Percentiles rank a stretch among this genome's conserved stretches.
Evolutionary conservation across 306 rosid genomes (phyloP).

Genomic region (apple (Malus domestica)): DNA sequence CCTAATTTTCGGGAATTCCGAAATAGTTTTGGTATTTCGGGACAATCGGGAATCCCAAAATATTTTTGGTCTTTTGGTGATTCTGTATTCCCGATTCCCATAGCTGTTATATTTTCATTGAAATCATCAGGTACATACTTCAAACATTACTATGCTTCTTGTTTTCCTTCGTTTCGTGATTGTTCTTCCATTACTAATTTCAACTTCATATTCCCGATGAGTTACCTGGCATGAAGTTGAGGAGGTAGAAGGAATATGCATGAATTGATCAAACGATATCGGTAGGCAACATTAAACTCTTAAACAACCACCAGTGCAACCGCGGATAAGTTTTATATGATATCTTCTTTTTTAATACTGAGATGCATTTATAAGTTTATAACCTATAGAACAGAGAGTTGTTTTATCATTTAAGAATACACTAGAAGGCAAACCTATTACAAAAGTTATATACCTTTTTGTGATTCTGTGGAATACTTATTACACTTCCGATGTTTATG

Average conservation of each 20-base stretch:
- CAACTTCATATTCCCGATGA: slow-evolving; percentile 85
- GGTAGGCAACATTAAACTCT: slow-evolving; percentile 4
- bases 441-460: slow-evolving; percentile 51
- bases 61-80: too few species aligned
- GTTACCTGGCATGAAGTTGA: slow-evolving; percentile 53
- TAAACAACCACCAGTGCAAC: not conserved
- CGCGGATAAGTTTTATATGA: not conserved
- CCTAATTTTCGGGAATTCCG: too few species aligned
- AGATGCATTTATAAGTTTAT: not conserved
- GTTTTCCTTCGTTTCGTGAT: slow-evolving; percentile 81
- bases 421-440: not conserved
- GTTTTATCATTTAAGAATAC: not conserved
- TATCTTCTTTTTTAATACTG: not conserved
- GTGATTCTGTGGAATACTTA: slow-evolving; percentile 70
- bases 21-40: too few species aligned
- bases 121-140: slow-evolving; percentile 45
- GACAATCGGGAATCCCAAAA: too few species aligned
- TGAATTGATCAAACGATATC: slow-evolving; percentile 9
- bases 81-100: too few species aligned
- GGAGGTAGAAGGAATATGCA: slow-evolving; percentile 7
- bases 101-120: not conserved
- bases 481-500: slow-evolving; percentile 49
- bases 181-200: slow-evolving; percentile 90
- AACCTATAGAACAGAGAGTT: not conserved
- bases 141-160: slow-evolving; percentile 87